These are phyloP conservation scores for Phanerochaete sordida DNA, from an alignment of 768 basidiomycete species.

Conservation along the genomic window DNA sequence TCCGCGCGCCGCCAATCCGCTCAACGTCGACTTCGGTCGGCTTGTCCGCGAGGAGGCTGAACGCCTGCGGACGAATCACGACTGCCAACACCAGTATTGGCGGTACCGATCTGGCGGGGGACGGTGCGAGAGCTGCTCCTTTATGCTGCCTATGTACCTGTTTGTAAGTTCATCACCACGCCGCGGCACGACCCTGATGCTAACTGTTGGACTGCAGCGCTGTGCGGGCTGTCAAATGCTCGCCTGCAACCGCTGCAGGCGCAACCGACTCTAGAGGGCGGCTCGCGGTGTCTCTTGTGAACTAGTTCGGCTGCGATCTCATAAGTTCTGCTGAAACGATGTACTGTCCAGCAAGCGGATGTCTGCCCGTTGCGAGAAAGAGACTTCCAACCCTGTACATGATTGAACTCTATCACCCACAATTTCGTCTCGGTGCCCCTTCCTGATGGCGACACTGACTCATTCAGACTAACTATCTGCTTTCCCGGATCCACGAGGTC, in stretches of 20 bases:
- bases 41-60: constrained; percentile 32
- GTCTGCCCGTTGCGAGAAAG: background rate
- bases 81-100: constrained; percentile 48
- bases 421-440: background rate
- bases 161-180: constrained; percentile 36
- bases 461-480: background rate
- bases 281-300: background rate
- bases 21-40: background rate
- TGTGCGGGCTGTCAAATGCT: constrained; percentile 31
- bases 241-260: constrained; percentile 34
- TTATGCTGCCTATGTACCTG: constrained; percentile 39
- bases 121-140: constrained; percentile 43
- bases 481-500: background rate
- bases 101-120: constrained; percentile 39
- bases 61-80: constrained; percentile 47
- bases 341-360: too few relatives aligned
- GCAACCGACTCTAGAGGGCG: constrained; percentile 28
- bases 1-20: constrained; percentile 3
- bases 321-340: too few relatives aligned
- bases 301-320: too few relatives aligned
- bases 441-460: background rate
- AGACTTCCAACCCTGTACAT: background rate
- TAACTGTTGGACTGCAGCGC: constrained; percentile 17
- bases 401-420: background rate
- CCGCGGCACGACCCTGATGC: background rate